A percentile compares a stretch with the other conserved stretches of the same genome.
phyloP scores from a whole-genome alignment of 345 rosid species.

The Garcia nutans region DNA sequence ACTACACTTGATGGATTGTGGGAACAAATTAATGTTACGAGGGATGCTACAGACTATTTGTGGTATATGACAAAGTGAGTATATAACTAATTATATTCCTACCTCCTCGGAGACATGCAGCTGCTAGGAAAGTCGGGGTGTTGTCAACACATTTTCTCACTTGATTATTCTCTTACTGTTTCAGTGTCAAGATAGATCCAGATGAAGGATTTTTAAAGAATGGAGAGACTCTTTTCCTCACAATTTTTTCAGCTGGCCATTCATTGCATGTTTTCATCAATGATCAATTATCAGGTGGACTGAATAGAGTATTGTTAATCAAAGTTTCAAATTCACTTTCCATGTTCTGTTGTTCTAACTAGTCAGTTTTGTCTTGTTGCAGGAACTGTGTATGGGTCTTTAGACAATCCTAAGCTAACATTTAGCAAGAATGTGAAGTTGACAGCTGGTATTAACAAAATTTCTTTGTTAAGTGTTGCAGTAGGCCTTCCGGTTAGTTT shows the following conservation, averaged over 20 bases:
- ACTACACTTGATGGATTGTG: conserved; percentile 34
- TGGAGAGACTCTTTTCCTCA: conserved; percentile 57
- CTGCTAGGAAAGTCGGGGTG: not conserved
- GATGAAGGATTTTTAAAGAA: conserved; percentile 62
- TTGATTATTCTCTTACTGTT: not conserved
- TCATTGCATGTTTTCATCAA: conserved; percentile 33
- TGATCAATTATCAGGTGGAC: conserved; percentile 30
- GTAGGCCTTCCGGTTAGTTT: conserved; percentile 40
- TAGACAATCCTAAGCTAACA: conserved; percentile 28
- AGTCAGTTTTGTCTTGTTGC: not conserved
- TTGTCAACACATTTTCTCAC: not conserved
- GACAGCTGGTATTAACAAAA: conserved; percentile 32
- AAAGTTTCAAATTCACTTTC: not conserved
- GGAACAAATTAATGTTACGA: conserved; percentile 41
- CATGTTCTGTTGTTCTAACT: conserved; percentile 1
- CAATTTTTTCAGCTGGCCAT: conserved; percentile 35
- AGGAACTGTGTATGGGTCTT: conserved; percentile 29
- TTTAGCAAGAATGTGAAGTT: conserved; percentile 32
- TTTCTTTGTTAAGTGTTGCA: conserved; percentile 40
- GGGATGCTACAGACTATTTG: conserved; percentile 46
- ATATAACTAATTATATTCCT: not conserved
- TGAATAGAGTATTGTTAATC: not conserved
- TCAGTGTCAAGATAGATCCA: conserved; percentile 58
- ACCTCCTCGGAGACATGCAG: not conserved
- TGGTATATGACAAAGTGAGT: conserved; percentile 55